Evolutionary conservation across 2,329 filamentous ascomycete species (phyloP), one percentile per base, ranked within the genome.

Genomic region (Hirsutella rhossiliensis): DNA sequence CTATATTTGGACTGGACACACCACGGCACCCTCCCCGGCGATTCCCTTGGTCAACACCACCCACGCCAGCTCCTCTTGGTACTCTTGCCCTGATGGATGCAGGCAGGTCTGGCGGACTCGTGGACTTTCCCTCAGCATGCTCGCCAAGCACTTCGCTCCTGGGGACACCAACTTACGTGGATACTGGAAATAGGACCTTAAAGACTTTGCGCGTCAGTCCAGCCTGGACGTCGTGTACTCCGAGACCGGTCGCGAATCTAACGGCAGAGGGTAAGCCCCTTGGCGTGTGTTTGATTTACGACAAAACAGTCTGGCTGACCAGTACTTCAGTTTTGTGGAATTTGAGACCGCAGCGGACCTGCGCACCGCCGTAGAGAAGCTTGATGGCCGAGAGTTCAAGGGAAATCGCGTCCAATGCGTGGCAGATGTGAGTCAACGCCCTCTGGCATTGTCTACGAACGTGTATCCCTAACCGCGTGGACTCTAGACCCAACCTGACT

Each of bases 141-240:
- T 47, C 43, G 49, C 44, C 45, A 42, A 32, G 31, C 38, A 36
- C 48, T 53, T 58, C 56, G 49, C 57, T 62, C 69, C 74, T 71
- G 70, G 75, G 72, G 75, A 78, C 64, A 70, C 65, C 77, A 70
- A 88, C 85, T 89, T 86, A 92, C 84, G 75, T 76, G 78, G 76
- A 78, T 68, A 75, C 75, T 80, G 76, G 75, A 72, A 82, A 70
- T 88, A 98, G 92, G 92, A 98, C 68, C 81, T 98, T 44, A 98
- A 98, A 85, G 92, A 98, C 66, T 98, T 98, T 69, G 92, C 92
- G 50, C 88, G 92, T 62, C 87, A 94, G 66, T 94, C 90, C 65
- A 88, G 88, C 66, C 78, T 95, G 66, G 92, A 97, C 64, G 92
- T 98, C 53, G 92, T 98, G 59, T 98, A 95, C 65, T 96, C 89